Evolutionary conservation across 805 yeast genomes (phyloP).

Genomic region (Candida wancherniae): DNA sequence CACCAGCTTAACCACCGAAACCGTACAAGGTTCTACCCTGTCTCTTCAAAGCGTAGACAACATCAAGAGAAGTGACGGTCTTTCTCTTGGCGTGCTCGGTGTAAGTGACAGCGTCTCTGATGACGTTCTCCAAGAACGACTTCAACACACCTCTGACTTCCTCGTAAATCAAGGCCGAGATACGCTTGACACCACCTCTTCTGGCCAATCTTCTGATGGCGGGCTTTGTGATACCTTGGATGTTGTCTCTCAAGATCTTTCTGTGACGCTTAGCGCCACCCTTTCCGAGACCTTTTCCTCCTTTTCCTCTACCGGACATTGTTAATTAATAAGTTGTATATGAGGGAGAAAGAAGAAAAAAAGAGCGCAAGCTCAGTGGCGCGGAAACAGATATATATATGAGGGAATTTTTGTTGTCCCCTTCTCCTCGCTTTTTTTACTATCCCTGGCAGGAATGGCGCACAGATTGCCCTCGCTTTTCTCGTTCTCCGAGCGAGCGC

Average conservation of each 20-base stretch:
- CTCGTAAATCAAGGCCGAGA: constrained; percentile 96
- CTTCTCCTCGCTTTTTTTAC: constrained; percentile 1
- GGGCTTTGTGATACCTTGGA: constrained; percentile 99
- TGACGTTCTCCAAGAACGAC: constrained; percentile 93
- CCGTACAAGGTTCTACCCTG: constrained; percentile 99
- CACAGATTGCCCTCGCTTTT: constrained; percentile 10
- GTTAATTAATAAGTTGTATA: constrained; percentile 23
- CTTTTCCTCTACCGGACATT: constrained; percentile 99
- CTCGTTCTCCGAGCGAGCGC: constrained; percentile 3
- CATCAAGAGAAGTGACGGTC: constrained; percentile 98
- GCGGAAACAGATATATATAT: constrained; percentile 15
- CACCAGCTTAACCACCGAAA: constrained; percentile 81
- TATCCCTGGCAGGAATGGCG: too few relatives aligned
- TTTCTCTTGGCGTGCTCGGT: constrained; percentile 99
- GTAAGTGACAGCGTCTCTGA: constrained; percentile 98
- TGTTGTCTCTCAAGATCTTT: constrained; percentile 98
- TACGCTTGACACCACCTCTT: constrained; percentile 99
- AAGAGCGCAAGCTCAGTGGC: constrained; percentile 3
- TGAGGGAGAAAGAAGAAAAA: constrained; percentile 11
- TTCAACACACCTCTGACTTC: constrained; percentile 97
- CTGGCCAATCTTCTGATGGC: constrained; percentile 99
- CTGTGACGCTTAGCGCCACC: constrained; percentile 99
- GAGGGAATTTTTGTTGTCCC: constrained; percentile 2
- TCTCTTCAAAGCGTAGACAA: constrained; percentile 98
- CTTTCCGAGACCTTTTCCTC: constrained; percentile 99